phyloP scores from a whole-genome alignment of 1,284 basidiomycete genomes.

The Rhodotorula sp. region DNA sequence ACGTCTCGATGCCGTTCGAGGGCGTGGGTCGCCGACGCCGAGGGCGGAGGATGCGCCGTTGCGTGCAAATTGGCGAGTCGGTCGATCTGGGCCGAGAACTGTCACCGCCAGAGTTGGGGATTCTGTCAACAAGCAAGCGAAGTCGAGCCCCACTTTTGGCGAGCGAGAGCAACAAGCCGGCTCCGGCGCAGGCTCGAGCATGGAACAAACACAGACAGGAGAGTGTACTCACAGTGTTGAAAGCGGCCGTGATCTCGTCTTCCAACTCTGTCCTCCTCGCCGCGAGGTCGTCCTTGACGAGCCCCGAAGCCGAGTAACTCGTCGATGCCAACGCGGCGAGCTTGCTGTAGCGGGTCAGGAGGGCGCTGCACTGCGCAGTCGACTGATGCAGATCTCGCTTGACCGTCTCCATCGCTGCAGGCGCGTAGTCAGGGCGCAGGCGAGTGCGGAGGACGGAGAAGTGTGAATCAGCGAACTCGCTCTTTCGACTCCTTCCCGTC shows the following conservation, averaged over 20 bases:
- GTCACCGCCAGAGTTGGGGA: background rate
- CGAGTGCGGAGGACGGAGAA: background rate
- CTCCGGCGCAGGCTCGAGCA: background rate
- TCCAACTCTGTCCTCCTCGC: conserved; percentile 54
- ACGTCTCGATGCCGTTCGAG: conserved; percentile 89
- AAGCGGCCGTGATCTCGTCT: conserved; percentile 76
- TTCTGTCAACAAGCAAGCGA: too few relatives aligned
- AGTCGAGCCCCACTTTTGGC: conserved; percentile 6
- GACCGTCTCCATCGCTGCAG: conserved; percentile 17
- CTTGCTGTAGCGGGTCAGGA: conserved; percentile 83
- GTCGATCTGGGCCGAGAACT: conserved; percentile 35
- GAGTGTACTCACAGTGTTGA: conserved; percentile 69
- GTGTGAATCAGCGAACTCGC: background rate
- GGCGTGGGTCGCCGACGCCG: conserved; percentile 79
- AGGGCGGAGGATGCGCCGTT: conserved; percentile 62
- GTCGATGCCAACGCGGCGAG: conserved; percentile 73
- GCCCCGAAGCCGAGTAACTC: conserved; percentile 43
- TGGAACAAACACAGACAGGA: too few relatives aligned
- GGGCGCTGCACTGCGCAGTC: conserved; percentile 63
- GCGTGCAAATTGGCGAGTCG: conserved; percentile 34
- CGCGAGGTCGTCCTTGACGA: conserved; percentile 59
- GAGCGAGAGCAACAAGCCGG: background rate
- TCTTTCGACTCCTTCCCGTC: background rate
- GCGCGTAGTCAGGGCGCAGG: too few relatives aligned
- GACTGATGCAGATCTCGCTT: conserved; percentile 34